Base-by-base conservation (phyloP, 1,284 basidiomycete genomes). In the Cystobasidium sp. region DNA sequence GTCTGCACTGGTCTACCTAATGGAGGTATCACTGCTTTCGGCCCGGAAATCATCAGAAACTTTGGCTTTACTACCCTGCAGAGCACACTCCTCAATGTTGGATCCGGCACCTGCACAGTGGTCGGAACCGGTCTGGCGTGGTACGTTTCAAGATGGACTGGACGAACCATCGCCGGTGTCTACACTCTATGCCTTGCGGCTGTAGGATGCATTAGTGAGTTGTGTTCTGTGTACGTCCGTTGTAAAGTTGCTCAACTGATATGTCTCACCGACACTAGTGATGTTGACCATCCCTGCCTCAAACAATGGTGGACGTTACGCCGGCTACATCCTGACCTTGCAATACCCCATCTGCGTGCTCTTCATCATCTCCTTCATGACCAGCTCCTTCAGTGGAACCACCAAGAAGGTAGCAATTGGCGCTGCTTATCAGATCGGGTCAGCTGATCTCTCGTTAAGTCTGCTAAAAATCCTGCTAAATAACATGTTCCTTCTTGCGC, bases 331-430 rank as follows among this genome's bases (percentile, higher is more conserved):
- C 22, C 61, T 63, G 1, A 69, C 52, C 4, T 56, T 56, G 10
- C 68, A 58, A 47, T 69, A 47, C 55, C 55, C 68, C 20, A 49
- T 61, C 12, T 61, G 68, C 55, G 68, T 69, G 31, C 78, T 79
- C 22, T 76, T 78, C 31, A 49, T 81, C 0, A 80, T 78, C 68
- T 61, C 63, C 10, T 80, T 74, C 74, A 64, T 79, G n/a, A 64
- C 61, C 1, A 74, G 69, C 52, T 76, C 72, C 39, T 75, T 80
- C 0, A 76, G 77, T 4, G 81, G 81, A 20, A 78, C 79, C 41
- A 81, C 78, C 22, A 81, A 81, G 75, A 76, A 79, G 44, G 78
- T 81, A 65, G 68, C 79, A 39, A 78, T 80, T 72, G 79, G 80
- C 67, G 77, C 76, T 18, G 49, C 75, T 16, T 74, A 80, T 6